Evolutionary conservation across 2,329 filamentous ascomycete species (phyloP), one percentile per base, ranked within the genome.

Genomic region (Sporothrix schenckii): DNA sequence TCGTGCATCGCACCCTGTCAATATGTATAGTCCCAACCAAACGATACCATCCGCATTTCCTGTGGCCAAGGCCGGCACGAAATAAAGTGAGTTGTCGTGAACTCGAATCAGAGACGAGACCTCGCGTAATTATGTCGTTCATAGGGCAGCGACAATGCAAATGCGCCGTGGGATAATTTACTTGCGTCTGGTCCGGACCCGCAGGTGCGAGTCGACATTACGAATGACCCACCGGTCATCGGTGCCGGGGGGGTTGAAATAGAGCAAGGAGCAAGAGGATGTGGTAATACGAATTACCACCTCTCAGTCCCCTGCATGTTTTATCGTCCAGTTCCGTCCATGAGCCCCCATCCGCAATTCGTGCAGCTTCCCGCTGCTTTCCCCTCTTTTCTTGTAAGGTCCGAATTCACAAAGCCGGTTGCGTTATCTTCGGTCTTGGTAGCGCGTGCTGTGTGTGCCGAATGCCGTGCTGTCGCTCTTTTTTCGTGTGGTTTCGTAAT

Each of bases 171-270:
- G 7, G 34, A 7, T 9, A 34, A 7, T 34, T 34, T 34, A 9
- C 34, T 34, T 13, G 41, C 41, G 14, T 16, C 41, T 44, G 9
- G 61, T 14, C 14, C n/a, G 44, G 61, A 65, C 34, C 34, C 34
- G 34, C 34, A 34, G 10, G 19, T 13, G n/a, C 7, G 19, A 58
- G 54, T 41, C 54, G 7, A 21, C 41, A 24, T 16, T 21, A 24
- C 4, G 19, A 41, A 63, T 24, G 61, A 24, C 27, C 27, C 63
- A 39, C 63, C 63, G 63, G 63, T 66, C 63, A 52, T 66, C 63
- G 47, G 63, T 66, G 63, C 63, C 63, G 27, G 44, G 47, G 47
- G 19, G 16, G 34, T 19, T 39, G 27, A 65, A 65, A 50, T 24
- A 24, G 24, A 30, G 27, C 27, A 3, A 3, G 27, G 2, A 30